Evolutionary conservation across 129 eudicot genomes (phyloP).

Genomic region (Flaveria robusta): DNA sequence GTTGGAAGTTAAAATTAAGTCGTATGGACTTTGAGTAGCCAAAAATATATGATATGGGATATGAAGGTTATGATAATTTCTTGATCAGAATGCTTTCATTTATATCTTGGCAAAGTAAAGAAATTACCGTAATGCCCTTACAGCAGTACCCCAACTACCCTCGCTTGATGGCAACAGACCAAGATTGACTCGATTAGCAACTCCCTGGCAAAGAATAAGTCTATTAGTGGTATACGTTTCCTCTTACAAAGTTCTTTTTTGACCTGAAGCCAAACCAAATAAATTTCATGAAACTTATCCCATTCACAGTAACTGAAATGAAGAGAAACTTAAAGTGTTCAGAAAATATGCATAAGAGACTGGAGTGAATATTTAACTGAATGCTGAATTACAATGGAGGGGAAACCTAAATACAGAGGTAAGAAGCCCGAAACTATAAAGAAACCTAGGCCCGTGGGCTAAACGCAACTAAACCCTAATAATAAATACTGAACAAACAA

Average conservation of each 20-base stretch:
- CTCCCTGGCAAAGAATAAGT: slow-evolving; percentile 56
- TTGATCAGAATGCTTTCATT: background rate
- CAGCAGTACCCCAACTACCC: slow-evolving; percentile 90
- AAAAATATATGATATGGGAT: background rate
- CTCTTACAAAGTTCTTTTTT: slow-evolving; percentile 15
- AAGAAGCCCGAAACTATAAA: no score
- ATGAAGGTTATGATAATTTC: background rate
- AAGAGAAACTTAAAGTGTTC: background rate
- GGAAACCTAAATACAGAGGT: no score
- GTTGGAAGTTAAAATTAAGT: background rate
- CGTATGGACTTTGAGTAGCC: background rate
- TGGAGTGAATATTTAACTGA: no score
- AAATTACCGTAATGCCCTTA: slow-evolving; percentile 79
- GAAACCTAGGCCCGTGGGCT: no score
- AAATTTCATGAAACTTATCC: background rate
- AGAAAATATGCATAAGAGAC: background rate
- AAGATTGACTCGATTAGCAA: slow-evolving; percentile 89
- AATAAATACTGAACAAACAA: no score
- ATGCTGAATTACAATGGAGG: no score
- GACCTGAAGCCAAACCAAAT: slow-evolving; percentile 7
- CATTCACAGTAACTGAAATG: background rate
- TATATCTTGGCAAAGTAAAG: slow-evolving; percentile 12
- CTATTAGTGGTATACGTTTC: slow-evolving; percentile 1
- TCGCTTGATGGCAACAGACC: slow-evolving; percentile 97
- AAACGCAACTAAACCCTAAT: no score